These are phyloP conservation scores for Middelhovenomyces tepae DNA, from an alignment of 805 yeast species.

Conservation along the genomic window DNA sequence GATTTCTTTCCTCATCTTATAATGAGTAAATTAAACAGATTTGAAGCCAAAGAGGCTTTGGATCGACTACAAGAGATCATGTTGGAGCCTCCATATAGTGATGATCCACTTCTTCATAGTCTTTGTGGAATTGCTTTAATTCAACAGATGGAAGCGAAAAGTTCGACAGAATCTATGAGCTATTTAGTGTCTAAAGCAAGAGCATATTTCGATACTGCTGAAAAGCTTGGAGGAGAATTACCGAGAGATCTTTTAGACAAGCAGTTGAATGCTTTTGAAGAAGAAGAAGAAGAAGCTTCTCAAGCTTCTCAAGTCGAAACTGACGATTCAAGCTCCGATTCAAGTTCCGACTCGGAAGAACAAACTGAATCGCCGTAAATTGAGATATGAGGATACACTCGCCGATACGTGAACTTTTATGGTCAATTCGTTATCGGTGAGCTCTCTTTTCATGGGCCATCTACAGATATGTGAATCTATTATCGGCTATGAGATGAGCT, in stretches of 20 bases:
- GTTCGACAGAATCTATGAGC: not conserved
- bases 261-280: conserved; percentile 9
- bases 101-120: conserved; percentile 14
- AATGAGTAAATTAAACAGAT: conserved; percentile 12
- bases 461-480: no score
- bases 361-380: not conserved
- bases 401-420: not conserved
- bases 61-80: conserved; percentile 15
- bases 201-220: conserved; percentile 13
- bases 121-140: conserved; percentile 17
- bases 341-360: not conserved
- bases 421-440: no score
- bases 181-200: conserved; percentile 7
- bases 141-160: conserved; percentile 8
- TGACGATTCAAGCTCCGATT: not conserved
- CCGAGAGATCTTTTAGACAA: conserved; percentile 15
- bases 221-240: conserved; percentile 14
- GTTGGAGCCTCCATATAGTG: conserved; percentile 15
- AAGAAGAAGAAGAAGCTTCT: not conserved
- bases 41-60: conserved; percentile 13
- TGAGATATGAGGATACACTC: not conserved
- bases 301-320: not conserved
- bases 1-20: conserved; percentile 10
- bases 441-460: no score
- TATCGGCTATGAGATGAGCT: no score